These are phyloP conservation scores for Caloboletus firmus DNA, from an alignment of 1,284 basidiomycete species.

Conservation along the genomic window DNA sequence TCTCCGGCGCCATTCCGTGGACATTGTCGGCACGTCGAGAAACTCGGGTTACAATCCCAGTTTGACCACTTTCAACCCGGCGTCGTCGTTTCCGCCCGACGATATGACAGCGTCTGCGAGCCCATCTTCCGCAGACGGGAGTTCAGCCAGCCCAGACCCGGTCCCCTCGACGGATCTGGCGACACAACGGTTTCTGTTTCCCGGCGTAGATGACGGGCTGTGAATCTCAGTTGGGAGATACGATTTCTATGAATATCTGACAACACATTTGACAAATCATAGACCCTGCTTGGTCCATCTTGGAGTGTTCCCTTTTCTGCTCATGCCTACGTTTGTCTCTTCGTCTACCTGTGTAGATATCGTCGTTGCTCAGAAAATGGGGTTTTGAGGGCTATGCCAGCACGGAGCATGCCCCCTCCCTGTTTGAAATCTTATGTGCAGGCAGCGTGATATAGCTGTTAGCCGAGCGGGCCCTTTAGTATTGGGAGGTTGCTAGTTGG, in stretches of 20 bases:
- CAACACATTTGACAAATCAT: conserved; percentile 1
- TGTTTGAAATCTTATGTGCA: not conserved
- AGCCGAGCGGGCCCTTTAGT: not conserved
- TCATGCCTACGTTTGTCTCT: conserved; percentile 2
- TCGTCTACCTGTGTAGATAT: not conserved
- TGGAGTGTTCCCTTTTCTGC: not conserved
- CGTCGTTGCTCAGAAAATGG: not conserved
- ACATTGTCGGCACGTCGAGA: conserved; percentile 18
- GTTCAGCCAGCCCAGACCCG: conserved; percentile 21
- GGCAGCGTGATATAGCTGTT: not conserved
- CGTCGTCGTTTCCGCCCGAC: conserved; percentile 14
- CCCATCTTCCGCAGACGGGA: conserved; percentile 25
- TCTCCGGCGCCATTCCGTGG: conserved; percentile 34
- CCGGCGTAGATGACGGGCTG: conserved; percentile 12
- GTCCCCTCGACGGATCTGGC: conserved; percentile 17
- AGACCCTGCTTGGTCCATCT: conserved; percentile 2
- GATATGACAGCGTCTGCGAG: conserved; percentile 28
- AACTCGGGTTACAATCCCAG: conserved; percentile 11
- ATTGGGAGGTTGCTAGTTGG: too few species aligned
- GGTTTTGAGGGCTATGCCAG: not conserved
- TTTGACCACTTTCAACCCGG: conserved; percentile 18
- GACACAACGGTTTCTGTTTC: conserved; percentile 23
- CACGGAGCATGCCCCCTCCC: too few species aligned
- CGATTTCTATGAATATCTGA: conserved; percentile 3
- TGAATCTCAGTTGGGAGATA: conserved; percentile 6